Conservation (phyloP, 2,329 filamentous ascomycete species). For the Aspergillus sp. region DNA sequence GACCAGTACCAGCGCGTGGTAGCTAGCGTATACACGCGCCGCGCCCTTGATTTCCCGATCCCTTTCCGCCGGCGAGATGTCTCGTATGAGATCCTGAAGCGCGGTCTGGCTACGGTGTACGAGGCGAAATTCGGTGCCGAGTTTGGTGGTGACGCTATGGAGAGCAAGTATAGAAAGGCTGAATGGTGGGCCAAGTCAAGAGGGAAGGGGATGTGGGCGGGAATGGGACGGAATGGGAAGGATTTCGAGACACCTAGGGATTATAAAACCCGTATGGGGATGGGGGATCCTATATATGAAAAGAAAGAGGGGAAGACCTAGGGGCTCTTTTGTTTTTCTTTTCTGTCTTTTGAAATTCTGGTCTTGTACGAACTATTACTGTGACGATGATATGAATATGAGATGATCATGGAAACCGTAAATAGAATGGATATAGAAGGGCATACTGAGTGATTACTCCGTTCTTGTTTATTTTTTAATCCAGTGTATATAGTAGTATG, state of each 20-base stretch:
- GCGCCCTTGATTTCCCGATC: slow-evolving; percentile 31
- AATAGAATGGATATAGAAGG: not conserved
- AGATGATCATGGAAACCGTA: not conserved
- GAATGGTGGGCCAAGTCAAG: slow-evolving; percentile 53
- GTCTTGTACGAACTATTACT: not conserved
- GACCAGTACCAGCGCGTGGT: slow-evolving; percentile 93
- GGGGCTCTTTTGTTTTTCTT: not conserved
- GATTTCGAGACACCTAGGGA: slow-evolving; percentile 75
- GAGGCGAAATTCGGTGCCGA: slow-evolving; percentile 86
- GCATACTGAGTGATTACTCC: no score
- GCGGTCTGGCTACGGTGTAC: slow-evolving; percentile 80
- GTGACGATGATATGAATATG: not conserved
- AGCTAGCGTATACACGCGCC: slow-evolving; percentile 69
- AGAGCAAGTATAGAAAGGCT: slow-evolving; percentile 39
- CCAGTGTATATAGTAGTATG: not conserved
- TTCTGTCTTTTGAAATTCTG: not conserved
- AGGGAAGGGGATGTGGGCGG: slow-evolving; percentile 67
- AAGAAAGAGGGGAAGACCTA: slow-evolving; percentile 19
- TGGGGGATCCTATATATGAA: slow-evolving; percentile 29
- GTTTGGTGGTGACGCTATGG: slow-evolving; percentile 62
- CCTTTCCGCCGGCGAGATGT: slow-evolving; percentile 63
- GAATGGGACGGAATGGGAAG: slow-evolving; percentile 42
- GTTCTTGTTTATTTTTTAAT: not conserved
- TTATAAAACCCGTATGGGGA: slow-evolving; percentile 62
- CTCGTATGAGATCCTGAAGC: slow-evolving; percentile 78